Evolutionary conservation across 192 early-diverging fungal species (phyloP).

Genomic region (Mortierella antarctica): DNA sequence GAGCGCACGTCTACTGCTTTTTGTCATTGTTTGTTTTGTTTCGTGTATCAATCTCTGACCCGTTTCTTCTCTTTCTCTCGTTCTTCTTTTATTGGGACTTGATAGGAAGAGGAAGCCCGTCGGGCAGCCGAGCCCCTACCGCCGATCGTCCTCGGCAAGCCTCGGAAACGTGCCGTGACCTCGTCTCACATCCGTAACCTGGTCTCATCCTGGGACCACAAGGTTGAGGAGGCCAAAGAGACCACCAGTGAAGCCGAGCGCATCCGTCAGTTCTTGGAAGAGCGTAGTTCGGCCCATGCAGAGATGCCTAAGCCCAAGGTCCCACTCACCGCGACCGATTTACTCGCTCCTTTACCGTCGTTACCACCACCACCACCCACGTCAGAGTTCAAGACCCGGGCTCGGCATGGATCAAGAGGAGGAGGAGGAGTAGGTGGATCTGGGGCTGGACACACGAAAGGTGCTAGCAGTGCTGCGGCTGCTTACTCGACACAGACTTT

Average conservation of each 20-base stretch:
- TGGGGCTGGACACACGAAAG: no score
- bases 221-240: conserved; percentile 47
- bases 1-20: neutral
- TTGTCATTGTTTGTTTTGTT: neutral
- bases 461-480: no score
- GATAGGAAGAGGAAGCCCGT: conserved; percentile 46
- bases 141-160: conserved; percentile 40
- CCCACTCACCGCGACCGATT: conserved; percentile 30
- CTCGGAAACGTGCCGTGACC: conserved; percentile 45
- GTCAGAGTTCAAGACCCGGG: neutral
- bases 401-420: neutral
- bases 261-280: conserved; percentile 39
- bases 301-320: conserved; percentile 41
- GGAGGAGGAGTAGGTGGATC: neutral
- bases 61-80: neutral
- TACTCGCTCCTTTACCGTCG: conserved; percentile 32
- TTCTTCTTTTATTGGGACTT: neutral
- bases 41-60: neutral
- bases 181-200: conserved; percentile 41
- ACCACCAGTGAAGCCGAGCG: conserved; percentile 29
- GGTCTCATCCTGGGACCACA: conserved; percentile 47
- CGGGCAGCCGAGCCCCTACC: conserved; percentile 42
- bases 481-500: no score
- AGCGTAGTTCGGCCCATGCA: conserved; percentile 39
- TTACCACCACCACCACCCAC: conserved; percentile 36